A percentile compares a stretch with the other conserved stretches of the same genome.
Evolutionary conservation across 352 stramenopile genomes (phyloP).

Genomic region (Phytophthora idaei): DNA sequence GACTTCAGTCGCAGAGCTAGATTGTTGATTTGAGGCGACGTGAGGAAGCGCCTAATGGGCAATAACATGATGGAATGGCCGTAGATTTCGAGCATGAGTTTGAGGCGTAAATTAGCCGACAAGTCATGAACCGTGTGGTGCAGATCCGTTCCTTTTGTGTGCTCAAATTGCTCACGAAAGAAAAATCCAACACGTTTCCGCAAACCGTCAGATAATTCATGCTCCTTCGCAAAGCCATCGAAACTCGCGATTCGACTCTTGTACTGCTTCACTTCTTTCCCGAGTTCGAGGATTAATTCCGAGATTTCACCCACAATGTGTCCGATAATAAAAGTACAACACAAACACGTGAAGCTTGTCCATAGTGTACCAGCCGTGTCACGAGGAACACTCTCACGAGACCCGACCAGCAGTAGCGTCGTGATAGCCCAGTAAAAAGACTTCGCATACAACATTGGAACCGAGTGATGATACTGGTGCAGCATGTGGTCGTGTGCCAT

Average conservation of each 20-base stretch:
- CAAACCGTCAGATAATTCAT: slow-evolving; percentile 51
- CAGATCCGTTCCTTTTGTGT: slow-evolving; percentile 54
- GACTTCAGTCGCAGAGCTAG: slow-evolving; percentile 62
- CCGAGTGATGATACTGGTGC: slow-evolving; percentile 59
- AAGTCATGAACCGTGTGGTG: slow-evolving; percentile 62
- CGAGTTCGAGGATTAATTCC: slow-evolving; percentile 75
- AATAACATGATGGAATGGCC: slow-evolving; percentile 50
- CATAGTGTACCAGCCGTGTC: slow-evolving; percentile 54
- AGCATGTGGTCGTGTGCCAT: slow-evolving; percentile 64
- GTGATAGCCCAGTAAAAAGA: slow-evolving; percentile 80
- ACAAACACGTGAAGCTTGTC: slow-evolving; percentile 61
- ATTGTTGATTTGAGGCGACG: slow-evolving; percentile 66
- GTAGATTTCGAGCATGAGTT: slow-evolving; percentile 81
- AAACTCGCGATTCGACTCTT: slow-evolving; percentile 75
- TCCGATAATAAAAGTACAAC: slow-evolving; percentile 76
- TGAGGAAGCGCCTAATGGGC: slow-evolving; percentile 66
- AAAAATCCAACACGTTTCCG: slow-evolving; percentile 64
- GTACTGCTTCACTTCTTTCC: slow-evolving; percentile 76
- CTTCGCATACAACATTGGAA: slow-evolving; percentile 58
- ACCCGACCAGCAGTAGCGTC: slow-evolving; percentile 64
- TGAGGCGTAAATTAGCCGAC: slow-evolving; percentile 68
- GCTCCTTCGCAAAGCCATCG: slow-evolving; percentile 72
- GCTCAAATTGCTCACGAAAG: slow-evolving; percentile 62
- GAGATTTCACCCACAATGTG: slow-evolving; percentile 78
- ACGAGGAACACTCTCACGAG: slow-evolving; percentile 59